Evolutionary conservation across 148 eudicot species (phyloP).

Genomic region (Linanthus parryae): DNA sequence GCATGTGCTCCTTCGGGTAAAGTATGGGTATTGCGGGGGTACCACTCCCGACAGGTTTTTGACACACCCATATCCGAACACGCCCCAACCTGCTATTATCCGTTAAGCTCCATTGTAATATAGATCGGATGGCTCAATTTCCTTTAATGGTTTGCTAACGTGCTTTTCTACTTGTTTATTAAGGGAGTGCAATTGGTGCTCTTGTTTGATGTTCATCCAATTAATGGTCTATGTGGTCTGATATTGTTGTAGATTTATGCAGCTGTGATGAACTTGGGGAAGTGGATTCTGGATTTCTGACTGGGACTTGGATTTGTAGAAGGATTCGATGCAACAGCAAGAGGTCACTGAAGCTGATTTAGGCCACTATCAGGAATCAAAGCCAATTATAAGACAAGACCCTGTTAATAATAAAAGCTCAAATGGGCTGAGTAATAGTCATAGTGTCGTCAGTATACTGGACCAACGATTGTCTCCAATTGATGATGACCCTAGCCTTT

Average conservation of each 20-base stretch:
- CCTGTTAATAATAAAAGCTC: constrained; percentile 25
- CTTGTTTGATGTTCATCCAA: no score
- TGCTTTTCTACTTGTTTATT: no score
- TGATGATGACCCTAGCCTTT: constrained; percentile 32
- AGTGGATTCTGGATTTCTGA: constrained; percentile 29
- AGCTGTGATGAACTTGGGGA: constrained; percentile 31
- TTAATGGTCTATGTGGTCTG: no score
- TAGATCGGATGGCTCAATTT: no score
- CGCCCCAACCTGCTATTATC: no score
- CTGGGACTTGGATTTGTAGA: constrained; percentile 27
- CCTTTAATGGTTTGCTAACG: no score
- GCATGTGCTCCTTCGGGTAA: no score
- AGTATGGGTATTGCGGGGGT: no score
- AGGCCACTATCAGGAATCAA: constrained; percentile 5
- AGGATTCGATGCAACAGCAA: constrained; percentile 18
- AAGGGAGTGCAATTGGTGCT: no score
- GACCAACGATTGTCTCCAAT: constrained; percentile 22
- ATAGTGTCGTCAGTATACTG: constrained; percentile 26
- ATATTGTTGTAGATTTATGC: constrained; percentile 8
- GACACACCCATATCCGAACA: no score
- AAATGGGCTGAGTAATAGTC: constrained; percentile 22
- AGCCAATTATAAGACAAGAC: constrained; percentile 25
- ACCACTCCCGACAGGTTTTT: no score
- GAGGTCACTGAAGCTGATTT: constrained; percentile 17
- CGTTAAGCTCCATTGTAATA: no score